Base-by-base conservation (phyloP, 228 moss, liverwort and hornwort species). In the Sphagnum magellanicum region DNA sequence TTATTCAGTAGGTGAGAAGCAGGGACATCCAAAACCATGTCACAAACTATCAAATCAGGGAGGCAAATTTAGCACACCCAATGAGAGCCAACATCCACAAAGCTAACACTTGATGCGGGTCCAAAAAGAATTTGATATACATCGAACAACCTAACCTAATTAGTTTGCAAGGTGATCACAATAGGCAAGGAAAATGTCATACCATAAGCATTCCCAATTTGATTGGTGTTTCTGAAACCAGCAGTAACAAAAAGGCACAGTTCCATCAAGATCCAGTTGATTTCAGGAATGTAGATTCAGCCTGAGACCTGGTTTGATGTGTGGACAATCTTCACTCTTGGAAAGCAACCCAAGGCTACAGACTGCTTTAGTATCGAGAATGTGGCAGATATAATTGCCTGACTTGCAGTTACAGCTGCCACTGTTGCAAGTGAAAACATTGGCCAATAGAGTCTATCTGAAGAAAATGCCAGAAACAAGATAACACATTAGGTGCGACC, bases 151-250 rank as follows among this genome's bases (percentile, higher is more conserved):
- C 32, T 32, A 32, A 32, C 32, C 32, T 32, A 32, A 32, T 32
- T 32, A 32, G 32, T 32, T 32, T 32, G 32, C 32, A 32, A 32
- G 32, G 32, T 32, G 32, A 32, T 32, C 32, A 32, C 32, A 32
- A 32, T 32, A 32, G 32, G 32, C 2, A 32, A 32, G 32, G 32
- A 32, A 32, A 32, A 32, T 32, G 32, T n/a, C n/a, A 68, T 76
- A 95, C 95, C 95, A 66, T 95, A 95, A 60, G 95, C 95, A 68
- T 92, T 83, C 51, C 95, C 95, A 7, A 95, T 95, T 79, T 90
- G 79, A 67, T 82, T 76, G 49, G 90, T 92, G 70, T 95, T 85
- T 65, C 79, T 71, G 81, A 95, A 90, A 68, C 87, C 81, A 49
- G 92, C 92, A 17, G 89, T 95, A 60, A 95, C 89, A 59, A 89